Conservation (phyloP, 495 filamentous ascomycete species). For the Cercophora samala region DNA sequence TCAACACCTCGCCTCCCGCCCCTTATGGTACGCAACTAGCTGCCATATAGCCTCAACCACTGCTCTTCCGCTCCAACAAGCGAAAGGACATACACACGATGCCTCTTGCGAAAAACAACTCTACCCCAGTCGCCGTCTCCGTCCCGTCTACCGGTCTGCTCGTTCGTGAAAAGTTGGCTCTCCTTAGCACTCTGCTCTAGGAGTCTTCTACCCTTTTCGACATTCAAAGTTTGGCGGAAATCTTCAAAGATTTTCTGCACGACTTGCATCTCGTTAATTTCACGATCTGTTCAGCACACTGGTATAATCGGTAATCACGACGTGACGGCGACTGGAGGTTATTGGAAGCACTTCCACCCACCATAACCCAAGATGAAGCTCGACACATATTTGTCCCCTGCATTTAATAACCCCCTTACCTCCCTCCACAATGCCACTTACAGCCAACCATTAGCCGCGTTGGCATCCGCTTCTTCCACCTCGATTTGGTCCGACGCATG, state of each 20-base stretch:
- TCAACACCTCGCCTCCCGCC: constrained; percentile 16
- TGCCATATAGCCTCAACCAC: constrained; percentile 37
- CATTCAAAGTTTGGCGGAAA: constrained; percentile 35
- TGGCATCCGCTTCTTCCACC: constrained; percentile 67
- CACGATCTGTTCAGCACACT: constrained; percentile 37
- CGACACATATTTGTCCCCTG: constrained; percentile 45
- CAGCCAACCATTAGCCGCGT: constrained; percentile 63
- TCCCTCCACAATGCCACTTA: constrained; percentile 56
- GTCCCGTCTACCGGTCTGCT: constrained; percentile 55
- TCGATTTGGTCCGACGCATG: constrained; percentile 77
- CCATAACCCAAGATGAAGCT: constrained; percentile 51
- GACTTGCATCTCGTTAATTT: constrained; percentile 42
- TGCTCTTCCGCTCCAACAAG: constrained; percentile 26
- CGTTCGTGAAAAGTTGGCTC: constrained; percentile 49
- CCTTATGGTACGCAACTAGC: constrained; percentile 35
- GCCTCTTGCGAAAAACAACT: constrained; percentile 46
- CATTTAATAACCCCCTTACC: constrained; percentile 40
- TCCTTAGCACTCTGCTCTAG: constrained; percentile 42
- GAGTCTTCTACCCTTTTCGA: constrained; percentile 42
- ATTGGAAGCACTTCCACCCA: constrained; percentile 33
- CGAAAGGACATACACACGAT: constrained; percentile 47
- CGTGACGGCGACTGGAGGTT: constrained; percentile 55
- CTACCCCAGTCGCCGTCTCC: constrained; percentile 56
- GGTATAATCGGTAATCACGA: constrained; percentile 50
- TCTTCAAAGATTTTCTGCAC: constrained; percentile 33